Base-by-base conservation (phyloP, 257 asterid genomes). In the Galeopsis tetrahit region DNA sequence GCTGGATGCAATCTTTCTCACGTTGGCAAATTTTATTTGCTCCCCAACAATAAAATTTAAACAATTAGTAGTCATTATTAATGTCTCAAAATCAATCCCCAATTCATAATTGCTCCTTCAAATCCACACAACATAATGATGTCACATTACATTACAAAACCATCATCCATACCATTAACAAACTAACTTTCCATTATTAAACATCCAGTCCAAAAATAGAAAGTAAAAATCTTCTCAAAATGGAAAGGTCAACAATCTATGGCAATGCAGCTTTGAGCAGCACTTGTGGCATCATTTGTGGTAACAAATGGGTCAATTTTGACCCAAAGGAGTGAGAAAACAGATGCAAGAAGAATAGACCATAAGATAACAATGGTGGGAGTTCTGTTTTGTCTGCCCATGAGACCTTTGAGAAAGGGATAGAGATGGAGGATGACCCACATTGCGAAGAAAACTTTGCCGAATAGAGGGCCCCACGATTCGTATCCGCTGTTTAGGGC, bases 291-390 rank as follows among this genome's bases (percentile, higher is more conserved):
- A 69, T 83, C 94, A 36, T 82, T 80, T 4, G 76, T 68, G 83
- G 77, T 71, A 49, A 88, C 89, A 69, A 95, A 95, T 9, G 99
- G 99, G 70, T 95, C 81, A 10, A 95, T 90, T 89, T 86, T 92
- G 17, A 95, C 98, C 99, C 99, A 95, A 6, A 95, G 87, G 35
- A 95, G 97, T 17, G 98, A 91, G 82, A 95, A 95, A 39, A 95
- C 97, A 11, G 99, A 95, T 0, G 99, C 99, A 68, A 95, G 77
- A 36, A 95, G 95, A 4, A 95, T 92, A 15, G 99, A 94, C 99
- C 99, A 94, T 42, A 94, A 10, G 2, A 94, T 77, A 8, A 94
- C 98, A 39, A 94, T 88, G 6, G 98, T 94, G 7, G 99, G 98
- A 11, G 99, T 94, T 36, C 98, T 78, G 55, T 94, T 94, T 57